These are phyloP conservation scores for Syzygium grande DNA, from an alignment of 345 rosid species.

Conservation along the genomic window DNA sequence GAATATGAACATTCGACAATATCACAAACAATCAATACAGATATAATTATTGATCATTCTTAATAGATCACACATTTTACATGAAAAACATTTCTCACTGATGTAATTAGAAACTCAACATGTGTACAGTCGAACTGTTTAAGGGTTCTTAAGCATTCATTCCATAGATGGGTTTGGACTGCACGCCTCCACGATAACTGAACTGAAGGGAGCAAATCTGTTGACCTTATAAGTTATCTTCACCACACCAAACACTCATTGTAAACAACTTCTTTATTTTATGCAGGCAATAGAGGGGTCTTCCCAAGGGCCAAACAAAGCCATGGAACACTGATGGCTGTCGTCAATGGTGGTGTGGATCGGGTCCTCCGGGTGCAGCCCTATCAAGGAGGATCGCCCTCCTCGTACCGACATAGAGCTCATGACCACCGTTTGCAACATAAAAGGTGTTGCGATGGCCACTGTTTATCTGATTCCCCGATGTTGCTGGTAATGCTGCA, in stretches of 20 bases:
- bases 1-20: not conserved
- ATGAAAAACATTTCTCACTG: not conserved
- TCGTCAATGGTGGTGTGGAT: constrained; percentile 17
- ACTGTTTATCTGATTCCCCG: not conserved
- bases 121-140: not conserved
- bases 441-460: not conserved
- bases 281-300: not conserved
- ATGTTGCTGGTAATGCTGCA: not conserved
- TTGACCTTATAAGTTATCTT: not conserved
- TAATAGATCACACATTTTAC: not conserved
- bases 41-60: not conserved
- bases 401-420: not conserved
- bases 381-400: not conserved
- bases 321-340: not conserved
- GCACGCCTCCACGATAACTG: not conserved
- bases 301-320: not conserved
- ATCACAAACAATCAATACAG: not conserved
- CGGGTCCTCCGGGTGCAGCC: constrained; percentile 20
- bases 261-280: not conserved
- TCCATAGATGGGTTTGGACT: not conserved
- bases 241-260: not conserved
- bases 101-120: not conserved
- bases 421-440: not conserved
- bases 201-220: not conserved
- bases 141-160: not conserved